Evolutionary conservation across 176 grass and related monocot genomes (phyloP).

Genomic region (Juncus effusus): DNA sequence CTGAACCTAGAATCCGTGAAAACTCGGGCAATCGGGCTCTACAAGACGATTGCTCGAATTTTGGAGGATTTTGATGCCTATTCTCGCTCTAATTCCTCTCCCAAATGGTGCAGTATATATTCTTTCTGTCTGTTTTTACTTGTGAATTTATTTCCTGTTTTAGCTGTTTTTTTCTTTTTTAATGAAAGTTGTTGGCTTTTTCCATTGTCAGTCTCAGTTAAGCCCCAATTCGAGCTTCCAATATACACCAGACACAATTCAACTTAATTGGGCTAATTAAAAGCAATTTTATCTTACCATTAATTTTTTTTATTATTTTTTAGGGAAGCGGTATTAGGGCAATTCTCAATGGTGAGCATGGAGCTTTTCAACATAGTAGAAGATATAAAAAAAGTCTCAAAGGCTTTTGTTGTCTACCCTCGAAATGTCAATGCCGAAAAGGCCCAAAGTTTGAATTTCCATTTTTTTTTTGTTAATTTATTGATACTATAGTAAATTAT

Average conservation of each 20-base stretch:
- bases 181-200: not conserved
- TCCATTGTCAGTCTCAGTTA: not conserved
- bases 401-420: constrained; percentile 80
- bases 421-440: constrained; percentile 89
- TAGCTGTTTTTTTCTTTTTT: not conserved
- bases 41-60: constrained; percentile 83
- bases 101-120: constrained; percentile 53
- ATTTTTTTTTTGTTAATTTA: too few species aligned
- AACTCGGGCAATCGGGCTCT: constrained; percentile 68
- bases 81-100: constrained; percentile 50
- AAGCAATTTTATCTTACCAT: too few species aligned
- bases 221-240: not conserved
- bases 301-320: not conserved
- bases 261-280: too few species aligned
- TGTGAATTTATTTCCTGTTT: not conserved
- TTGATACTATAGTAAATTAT: too few species aligned
- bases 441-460: constrained; percentile 44
- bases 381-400: constrained; percentile 97
- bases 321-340: constrained; percentile 87
- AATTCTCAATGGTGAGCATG: constrained; percentile 97
- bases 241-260: too few species aligned
- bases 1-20: constrained; percentile 90
- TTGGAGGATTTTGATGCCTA: constrained; percentile 81
- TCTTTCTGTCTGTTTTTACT: not conserved
- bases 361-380: constrained; percentile 97